These are phyloP conservation scores for Rubus parviflorus DNA, from an alignment of 306 rosid species.

Conservation along the genomic window DNA sequence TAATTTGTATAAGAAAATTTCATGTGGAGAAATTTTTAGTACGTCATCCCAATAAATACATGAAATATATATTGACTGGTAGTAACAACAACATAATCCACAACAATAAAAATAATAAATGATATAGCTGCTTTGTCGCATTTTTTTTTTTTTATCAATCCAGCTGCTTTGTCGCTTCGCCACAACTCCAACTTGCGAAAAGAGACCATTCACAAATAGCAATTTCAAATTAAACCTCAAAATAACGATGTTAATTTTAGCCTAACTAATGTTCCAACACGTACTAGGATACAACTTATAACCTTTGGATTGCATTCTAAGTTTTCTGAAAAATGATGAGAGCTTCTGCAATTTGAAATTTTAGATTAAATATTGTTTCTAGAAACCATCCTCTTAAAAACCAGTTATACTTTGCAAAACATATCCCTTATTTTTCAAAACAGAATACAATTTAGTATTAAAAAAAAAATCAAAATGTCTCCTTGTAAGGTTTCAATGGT, in stretches of 20 bases:
- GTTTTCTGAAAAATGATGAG: neutral
- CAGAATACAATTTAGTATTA: neutral
- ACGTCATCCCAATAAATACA: too few relatives aligned
- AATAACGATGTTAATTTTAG: neutral
- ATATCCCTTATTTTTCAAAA: neutral
- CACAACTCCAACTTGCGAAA: neutral
- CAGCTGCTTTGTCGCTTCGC: constrained; percentile 1
- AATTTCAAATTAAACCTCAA: neutral
- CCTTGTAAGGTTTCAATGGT: neutral
- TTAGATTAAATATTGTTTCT: neutral
- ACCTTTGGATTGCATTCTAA: neutral
- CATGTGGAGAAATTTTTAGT: neutral
- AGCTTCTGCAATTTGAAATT: neutral
- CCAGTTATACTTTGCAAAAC: neutral
- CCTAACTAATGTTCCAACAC: neutral
- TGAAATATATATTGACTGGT: too few relatives aligned
- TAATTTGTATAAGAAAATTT: neutral
- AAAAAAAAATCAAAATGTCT: constrained; percentile 6
- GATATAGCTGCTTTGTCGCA: constrained; percentile 3
- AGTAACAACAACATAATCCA: too few relatives aligned
- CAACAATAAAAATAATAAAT: neutral
- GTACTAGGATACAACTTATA: neutral
- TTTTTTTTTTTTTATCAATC: too few relatives aligned
- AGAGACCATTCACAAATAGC: neutral
- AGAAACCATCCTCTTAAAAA: neutral